Percentiles rank a stretch among this genome's conserved stretches.
phyloP scores from a whole-genome alignment of 75 land plant species.

The Pinus tabuliformis region DNA sequence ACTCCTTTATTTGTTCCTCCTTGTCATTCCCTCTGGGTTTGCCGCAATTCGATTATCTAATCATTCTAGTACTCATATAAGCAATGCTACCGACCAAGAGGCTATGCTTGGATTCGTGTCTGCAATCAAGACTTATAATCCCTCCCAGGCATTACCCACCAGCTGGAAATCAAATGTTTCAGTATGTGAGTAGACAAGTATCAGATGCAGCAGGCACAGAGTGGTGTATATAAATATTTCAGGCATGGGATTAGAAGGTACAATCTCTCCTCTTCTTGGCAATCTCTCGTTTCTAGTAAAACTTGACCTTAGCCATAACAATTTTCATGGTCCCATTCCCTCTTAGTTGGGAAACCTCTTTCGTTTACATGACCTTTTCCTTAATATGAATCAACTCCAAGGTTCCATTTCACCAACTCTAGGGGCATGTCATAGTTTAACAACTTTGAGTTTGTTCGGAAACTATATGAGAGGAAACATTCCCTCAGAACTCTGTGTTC shows the following conservation, averaged over 20 bases:
- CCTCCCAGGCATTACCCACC: background rate
- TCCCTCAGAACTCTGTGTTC: background rate
- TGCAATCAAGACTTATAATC: background rate
- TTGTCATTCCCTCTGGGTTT: background rate
- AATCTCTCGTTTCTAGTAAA: background rate
- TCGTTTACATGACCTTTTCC: background rate
- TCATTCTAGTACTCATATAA: background rate
- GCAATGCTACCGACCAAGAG: background rate
- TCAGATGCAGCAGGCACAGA: background rate
- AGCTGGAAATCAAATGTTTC: background rate
- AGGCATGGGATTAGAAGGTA: slow-evolving; percentile 11
- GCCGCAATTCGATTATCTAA: background rate
- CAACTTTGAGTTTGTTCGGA: background rate
- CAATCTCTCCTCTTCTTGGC: background rate
- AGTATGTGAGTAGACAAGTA: background rate
- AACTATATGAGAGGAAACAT: background rate
- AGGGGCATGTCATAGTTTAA: background rate
- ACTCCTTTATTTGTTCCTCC: background rate
- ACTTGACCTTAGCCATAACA: slow-evolving; percentile 17
- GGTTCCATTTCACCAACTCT: slow-evolving; percentile 24
- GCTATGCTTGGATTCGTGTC: background rate
- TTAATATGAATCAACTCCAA: slow-evolving; percentile 17
- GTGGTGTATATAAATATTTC: slow-evolving; percentile 1
- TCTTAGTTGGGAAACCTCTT: background rate
- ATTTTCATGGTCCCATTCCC: slow-evolving; percentile 19